phyloP scores from a whole-genome alignment of 164 flowering plant genomes.

The Annona cherimola region DNA sequence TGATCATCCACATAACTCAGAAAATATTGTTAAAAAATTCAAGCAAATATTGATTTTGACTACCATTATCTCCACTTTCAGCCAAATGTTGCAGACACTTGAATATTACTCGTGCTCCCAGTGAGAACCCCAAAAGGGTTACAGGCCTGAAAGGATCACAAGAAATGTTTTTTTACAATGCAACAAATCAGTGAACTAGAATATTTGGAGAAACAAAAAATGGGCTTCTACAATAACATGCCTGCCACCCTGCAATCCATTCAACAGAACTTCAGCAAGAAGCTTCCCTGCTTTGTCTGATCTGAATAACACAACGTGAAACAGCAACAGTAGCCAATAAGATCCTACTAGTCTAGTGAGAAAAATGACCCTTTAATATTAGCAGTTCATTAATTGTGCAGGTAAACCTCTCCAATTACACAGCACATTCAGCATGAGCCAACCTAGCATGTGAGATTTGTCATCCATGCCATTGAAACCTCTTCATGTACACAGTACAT shows the following conservation, averaged over 20 bases:
- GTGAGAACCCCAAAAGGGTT: constrained; percentile 87
- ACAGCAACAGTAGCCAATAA: background rate
- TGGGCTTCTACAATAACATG: constrained; percentile 8
- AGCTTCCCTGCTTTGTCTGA: constrained; percentile 93
- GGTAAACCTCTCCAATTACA: background rate
- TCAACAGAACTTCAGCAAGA: constrained; percentile 81
- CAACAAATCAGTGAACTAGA: constrained; percentile 3
- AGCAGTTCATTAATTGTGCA: background rate
- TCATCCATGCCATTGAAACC: too few species aligned
- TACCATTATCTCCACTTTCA: constrained; percentile 47
- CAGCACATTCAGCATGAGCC: background rate
- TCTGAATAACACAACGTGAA: constrained; percentile 26
- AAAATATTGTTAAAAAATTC: background rate
- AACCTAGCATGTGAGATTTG: background rate
- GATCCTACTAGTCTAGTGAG: background rate
- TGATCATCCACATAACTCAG: background rate
- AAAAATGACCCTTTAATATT: background rate
- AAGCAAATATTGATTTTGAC: background rate
- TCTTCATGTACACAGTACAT: too few species aligned
- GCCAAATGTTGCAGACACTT: constrained; percentile 84
- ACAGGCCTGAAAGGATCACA: constrained; percentile 68
- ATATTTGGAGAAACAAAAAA: background rate
- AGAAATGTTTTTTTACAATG: background rate
- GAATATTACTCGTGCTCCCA: constrained; percentile 93
- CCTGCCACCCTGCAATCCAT: constrained; percentile 95